phyloP scores from a whole-genome alignment of 2,329 filamentous ascomycete species.

The Parastagonospora nodorum region DNA sequence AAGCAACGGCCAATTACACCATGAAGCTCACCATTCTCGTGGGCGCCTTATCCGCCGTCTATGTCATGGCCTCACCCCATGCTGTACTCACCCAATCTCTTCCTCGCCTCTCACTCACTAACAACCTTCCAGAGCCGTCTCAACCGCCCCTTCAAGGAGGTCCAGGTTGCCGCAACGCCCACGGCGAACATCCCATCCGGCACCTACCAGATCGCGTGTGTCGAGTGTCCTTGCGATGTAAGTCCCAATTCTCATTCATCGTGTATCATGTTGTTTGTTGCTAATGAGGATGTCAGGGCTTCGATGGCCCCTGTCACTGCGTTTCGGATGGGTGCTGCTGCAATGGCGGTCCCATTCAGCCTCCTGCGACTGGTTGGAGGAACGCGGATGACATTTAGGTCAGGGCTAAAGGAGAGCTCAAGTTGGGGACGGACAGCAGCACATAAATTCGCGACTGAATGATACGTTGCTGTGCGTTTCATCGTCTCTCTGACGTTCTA shows the following conservation, averaged over 20 bases:
- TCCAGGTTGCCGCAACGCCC: not conserved
- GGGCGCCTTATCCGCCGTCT: not conserved
- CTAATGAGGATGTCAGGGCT: not conserved
- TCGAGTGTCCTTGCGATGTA: conserved; percentile 1
- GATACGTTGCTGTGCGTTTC: no score
- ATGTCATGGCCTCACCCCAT: not conserved
- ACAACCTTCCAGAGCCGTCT: not conserved
- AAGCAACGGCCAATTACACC: no score
- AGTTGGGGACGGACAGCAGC: no score
- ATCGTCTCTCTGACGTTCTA: not conserved
- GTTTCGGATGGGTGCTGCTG: not conserved
- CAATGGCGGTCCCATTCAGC: not conserved
- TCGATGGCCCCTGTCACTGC: not conserved
- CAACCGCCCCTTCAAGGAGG: not conserved
- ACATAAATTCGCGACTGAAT: no score
- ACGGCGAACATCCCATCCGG: no score
- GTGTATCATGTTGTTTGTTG: no score
- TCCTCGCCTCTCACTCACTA: not conserved
- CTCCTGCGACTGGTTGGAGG: not conserved
- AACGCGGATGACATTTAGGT: not conserved
- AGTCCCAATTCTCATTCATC: not conserved
- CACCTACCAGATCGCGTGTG: not conserved
- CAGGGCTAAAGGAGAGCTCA: no score
- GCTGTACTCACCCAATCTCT: not conserved
- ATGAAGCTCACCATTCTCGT: not conserved